Evolutionary conservation across 2,329 filamentous ascomycete species (phyloP).

Genomic region (Claviceps sp.): DNA sequence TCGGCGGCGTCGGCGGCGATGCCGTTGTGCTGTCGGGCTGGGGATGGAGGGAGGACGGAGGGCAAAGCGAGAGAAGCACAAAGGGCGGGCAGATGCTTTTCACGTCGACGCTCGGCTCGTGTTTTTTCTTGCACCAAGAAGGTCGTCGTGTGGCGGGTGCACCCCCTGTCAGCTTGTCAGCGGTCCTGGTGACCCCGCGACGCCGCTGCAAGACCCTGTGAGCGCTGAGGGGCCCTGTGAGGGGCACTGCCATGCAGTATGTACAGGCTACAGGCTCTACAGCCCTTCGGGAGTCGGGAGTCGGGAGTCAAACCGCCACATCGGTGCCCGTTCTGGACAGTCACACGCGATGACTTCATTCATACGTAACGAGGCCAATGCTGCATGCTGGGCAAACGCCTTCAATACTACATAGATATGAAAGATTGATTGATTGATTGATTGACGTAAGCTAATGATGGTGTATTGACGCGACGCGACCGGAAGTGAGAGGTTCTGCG

Average conservation of each 20-base stretch:
- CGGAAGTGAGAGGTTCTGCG: too few relatives aligned
- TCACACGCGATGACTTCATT: too few relatives aligned
- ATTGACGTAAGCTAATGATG: too few relatives aligned
- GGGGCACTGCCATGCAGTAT: not conserved
- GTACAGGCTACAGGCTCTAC: too few relatives aligned
- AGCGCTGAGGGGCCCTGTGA: not conserved
- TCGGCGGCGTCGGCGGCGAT: constrained; percentile 14
- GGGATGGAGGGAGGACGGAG: constrained; percentile 12
- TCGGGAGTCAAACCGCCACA: too few relatives aligned
- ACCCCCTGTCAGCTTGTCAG: not conserved
- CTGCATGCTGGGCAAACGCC: too few relatives aligned
- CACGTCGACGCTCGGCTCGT: constrained; percentile 8
- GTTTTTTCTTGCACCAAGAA: constrained; percentile 12
- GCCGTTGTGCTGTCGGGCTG: constrained; percentile 15
- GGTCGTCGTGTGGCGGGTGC: not conserved
- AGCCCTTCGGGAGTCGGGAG: too few relatives aligned
- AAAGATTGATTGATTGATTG: too few relatives aligned
- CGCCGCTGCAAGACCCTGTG: not conserved
- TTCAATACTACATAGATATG: too few relatives aligned
- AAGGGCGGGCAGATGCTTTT: constrained; percentile 12
- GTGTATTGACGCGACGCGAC: too few relatives aligned
- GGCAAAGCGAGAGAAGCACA: constrained; percentile 11
- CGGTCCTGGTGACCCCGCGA: not conserved
- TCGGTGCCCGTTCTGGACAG: too few relatives aligned
- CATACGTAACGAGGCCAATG: too few relatives aligned